Evolutionary conservation across 192 early-diverging fungal genomes (phyloP), one percentile per base, ranked within the genome.

Genomic region (Podochytrium sp.): DNA sequence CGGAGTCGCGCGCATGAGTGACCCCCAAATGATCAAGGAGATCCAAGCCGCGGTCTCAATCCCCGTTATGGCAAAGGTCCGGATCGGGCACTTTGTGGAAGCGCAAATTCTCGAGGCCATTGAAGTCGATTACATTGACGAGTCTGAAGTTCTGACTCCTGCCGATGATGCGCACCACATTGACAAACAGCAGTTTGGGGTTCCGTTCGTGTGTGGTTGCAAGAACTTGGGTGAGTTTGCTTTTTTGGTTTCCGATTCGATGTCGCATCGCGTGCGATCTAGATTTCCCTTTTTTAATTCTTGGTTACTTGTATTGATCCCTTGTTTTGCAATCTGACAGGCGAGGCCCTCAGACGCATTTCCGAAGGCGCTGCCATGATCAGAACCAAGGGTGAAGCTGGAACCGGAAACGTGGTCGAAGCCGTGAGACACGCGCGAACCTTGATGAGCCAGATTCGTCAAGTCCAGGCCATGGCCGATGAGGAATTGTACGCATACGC

Each of bases 1-100:
- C 78, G 95, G 95, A 56, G 96, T 98, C 55, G 90, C 96, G 32
- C 95, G 97, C 66, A 99, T 99, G 97, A 97, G 96, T 20, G 96
- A 98, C 81, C 97, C 97, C 66, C 82, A 89, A 74, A 95, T 98
- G 92, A 97, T 99, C 87, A 93, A 90, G 79, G 95, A 94, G 77
- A 99, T 99, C 81, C 92, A 92, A 70, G 90, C 78, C 10, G 95
- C 97, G 16, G 96, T 98, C 64, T 94, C 95, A 12, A 97, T 99
- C 84, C 96, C 97, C 23, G 96, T 98, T 72, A 98, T 99, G 95
- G 97, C 95, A 82, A 96, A 95, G 83, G 95, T 96, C 80, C 92
- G 97, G 67, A 97, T 97, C 69, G 97, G 97, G 66, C 97, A 99
- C 86, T 92, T 98, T 90, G 94, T 99, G 65, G 97, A 99, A 84